phyloP scores from a whole-genome alignment of 176 grass and related monocot species.

The Triticum aestivum region IWGSC_CS_RefSeq_v2.1 NC_057812.1:89316926-89317425 shows the following conservation, averaged over 20 bases:
- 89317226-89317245: slow-evolving; percentile 17
- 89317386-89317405: too few species aligned
- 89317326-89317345: too few species aligned
- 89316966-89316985: slow-evolving; percentile 27
- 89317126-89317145: slow-evolving; percentile 39
- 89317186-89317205: slow-evolving; percentile 59
- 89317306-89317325: too few species aligned
- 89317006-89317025: neutral
- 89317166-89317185: slow-evolving; percentile 45
- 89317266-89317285: neutral
- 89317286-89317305: too few species aligned
- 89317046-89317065: neutral
- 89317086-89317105: neutral
- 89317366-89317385: too few species aligned
- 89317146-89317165: slow-evolving; percentile 43
- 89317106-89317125: neutral
- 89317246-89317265: slow-evolving; percentile 14
- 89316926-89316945: neutral
- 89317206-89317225: slow-evolving; percentile 70
- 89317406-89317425: too few species aligned
- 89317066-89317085: neutral
- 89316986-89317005: neutral
- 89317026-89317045: neutral
- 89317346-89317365: too few species aligned
- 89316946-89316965: neutral